Percentiles rank a stretch among this genome's conserved stretches.
Conservation (phyloP, 306 rosid species). For the Cucumis hystrix region DNA sequence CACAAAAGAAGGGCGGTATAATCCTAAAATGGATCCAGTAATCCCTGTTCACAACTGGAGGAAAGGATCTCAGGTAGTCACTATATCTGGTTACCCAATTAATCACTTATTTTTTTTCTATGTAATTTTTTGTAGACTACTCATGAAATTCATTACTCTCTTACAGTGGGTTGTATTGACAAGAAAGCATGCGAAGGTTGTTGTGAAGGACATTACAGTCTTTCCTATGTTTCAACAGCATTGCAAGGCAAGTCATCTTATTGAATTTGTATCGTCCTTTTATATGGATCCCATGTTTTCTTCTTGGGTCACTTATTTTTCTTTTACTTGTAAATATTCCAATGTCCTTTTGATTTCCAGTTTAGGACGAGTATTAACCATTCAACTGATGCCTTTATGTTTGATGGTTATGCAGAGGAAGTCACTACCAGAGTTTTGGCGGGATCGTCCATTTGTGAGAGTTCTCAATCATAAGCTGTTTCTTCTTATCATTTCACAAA, state of each 20-base stretch:
- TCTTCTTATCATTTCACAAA: background rate
- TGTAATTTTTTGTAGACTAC: constrained; percentile 6
- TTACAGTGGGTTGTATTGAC: constrained; percentile 86
- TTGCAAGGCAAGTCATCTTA: constrained; percentile 54
- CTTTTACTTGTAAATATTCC: constrained; percentile 4
- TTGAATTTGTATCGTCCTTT: background rate
- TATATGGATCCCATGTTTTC: background rate
- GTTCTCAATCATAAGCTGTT: constrained; percentile 3
- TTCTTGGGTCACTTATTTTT: background rate
- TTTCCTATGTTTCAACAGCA: constrained; percentile 68
- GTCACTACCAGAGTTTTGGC: constrained; percentile 97
- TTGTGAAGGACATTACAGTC: constrained; percentile 58
- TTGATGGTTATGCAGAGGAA: constrained; percentile 51
- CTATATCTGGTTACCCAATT: background rate
- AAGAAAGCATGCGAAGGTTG: constrained; percentile 81
- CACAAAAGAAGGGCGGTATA: constrained; percentile 88
- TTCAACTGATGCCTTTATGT: background rate
- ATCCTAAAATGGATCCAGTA: constrained; percentile 81
- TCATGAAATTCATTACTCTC: constrained; percentile 6
- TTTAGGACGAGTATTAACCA: background rate
- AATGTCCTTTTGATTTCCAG: background rate
- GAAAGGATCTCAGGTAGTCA: constrained; percentile 90
- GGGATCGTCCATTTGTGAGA: constrained; percentile 80
- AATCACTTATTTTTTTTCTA: background rate
- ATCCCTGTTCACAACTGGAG: constrained; percentile 90